These are phyloP conservation scores for Quercus lobata DNA, from an alignment of 331 rosid genomes.

Conservation along the genomic window DNA sequence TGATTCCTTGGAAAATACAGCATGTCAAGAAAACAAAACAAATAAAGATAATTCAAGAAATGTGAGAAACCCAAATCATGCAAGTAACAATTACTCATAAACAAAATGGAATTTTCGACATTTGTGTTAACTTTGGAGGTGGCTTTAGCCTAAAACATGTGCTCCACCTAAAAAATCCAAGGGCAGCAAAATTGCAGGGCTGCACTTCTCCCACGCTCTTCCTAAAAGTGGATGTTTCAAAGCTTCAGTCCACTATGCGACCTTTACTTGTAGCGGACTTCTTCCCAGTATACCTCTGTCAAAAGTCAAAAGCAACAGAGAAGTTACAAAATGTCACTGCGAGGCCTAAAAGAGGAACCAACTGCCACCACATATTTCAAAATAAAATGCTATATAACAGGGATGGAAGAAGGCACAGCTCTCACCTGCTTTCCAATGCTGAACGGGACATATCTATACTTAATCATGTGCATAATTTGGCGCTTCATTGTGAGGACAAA, in stretches of 20 bases:
- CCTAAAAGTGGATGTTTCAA: background rate
- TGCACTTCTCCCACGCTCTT: conserved; percentile 20
- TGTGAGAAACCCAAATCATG: conserved; percentile 9
- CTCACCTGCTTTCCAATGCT: conserved; percentile 61
- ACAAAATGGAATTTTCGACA: conserved; percentile 6
- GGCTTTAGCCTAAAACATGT: conserved; percentile 8
- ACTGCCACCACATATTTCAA: too few species aligned
- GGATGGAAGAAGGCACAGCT: background rate
- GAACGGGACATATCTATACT: conserved; percentile 65
- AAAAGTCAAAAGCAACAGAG: conserved; percentile 16
- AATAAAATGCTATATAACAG: background rate
- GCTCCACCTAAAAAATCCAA: conserved; percentile 19
- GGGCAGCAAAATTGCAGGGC: conserved; percentile 13
- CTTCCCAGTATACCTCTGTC: conserved; percentile 53
- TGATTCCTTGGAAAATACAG: background rate
- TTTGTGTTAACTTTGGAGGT: conserved; percentile 4
- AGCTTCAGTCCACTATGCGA: conserved; percentile 34
- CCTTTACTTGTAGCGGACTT: conserved; percentile 34
- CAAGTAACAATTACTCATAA: conserved; percentile 5
- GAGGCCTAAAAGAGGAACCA: background rate
- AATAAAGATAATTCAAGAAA: background rate
- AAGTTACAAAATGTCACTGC: background rate
- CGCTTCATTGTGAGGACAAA: conserved; percentile 83
- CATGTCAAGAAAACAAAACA: background rate
- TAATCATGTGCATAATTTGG: conserved; percentile 72